Evolutionary conservation across 805 yeast species (phyloP).

Genomic region (Saccharomycopsis schoenii): DNA sequence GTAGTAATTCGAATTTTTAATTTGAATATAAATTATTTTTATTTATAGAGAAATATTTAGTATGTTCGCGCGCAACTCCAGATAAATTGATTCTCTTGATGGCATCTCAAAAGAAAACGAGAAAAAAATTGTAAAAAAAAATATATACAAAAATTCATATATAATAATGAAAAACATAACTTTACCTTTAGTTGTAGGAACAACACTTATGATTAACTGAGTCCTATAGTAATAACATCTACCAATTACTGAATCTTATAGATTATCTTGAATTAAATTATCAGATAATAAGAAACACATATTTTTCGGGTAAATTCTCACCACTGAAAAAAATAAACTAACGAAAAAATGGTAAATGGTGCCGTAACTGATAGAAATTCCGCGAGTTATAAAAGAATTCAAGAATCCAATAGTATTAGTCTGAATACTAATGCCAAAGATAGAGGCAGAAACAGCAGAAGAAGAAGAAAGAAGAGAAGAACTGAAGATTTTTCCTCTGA

Average conservation of each 20-base stretch:
- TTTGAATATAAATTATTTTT: not conserved
- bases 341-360: not conserved
- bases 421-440: not conserved
- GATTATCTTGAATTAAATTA: too few species aligned
- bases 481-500: slow-evolving; percentile 14
- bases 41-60: not conserved
- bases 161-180: too few species aligned
- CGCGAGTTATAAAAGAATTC: not conserved
- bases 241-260: too few species aligned
- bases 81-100: not conserved
- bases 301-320: too few species aligned
- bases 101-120: not conserved
- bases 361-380: not conserved
- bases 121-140: not conserved
- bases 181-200: not conserved
- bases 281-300: too few species aligned
- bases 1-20: not conserved
- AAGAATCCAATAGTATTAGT: not conserved
- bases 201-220: too few species aligned
- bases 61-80: not conserved
- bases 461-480: slow-evolving; percentile 18
- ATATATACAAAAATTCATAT: not conserved
- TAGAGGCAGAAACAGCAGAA: not conserved
- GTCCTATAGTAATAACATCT: too few species aligned
- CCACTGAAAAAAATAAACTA: too few species aligned